Percentiles rank a stretch among this genome's conserved stretches.
These are phyloP conservation scores for Volvariella surrecta DNA, from an alignment of 1,284 basidiomycete genomes.

Conservation along the genomic window DNA sequence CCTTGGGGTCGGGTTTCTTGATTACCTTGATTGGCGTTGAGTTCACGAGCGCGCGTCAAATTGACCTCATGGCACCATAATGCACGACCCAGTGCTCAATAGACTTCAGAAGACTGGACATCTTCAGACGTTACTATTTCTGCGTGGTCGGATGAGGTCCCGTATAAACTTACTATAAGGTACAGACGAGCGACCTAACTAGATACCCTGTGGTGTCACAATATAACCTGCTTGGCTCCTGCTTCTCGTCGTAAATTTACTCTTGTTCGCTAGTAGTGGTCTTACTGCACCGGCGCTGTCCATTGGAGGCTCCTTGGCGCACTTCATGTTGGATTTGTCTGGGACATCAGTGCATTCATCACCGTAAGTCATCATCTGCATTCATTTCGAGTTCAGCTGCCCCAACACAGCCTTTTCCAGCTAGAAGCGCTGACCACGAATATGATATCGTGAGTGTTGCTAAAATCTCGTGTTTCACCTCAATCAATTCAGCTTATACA, in stretches of 20 bases:
- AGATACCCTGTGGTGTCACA: no score
- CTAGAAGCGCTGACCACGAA: constrained; percentile 26
- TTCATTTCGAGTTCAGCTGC: not conserved
- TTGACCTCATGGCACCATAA: no score
- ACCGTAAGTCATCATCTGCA: constrained; percentile 19
- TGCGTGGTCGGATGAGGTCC: no score
- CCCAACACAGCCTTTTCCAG: constrained; percentile 12
- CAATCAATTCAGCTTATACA: constrained; percentile 8
- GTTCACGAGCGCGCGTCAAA: no score
- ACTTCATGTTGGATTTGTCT: constrained; percentile 28
- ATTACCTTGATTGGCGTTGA: no score
- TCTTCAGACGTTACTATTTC: no score
- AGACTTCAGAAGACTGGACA: no score
- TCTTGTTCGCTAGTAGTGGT: constrained; percentile 13
- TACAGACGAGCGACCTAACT: no score
- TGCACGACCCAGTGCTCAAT: no score
- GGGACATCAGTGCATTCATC: constrained; percentile 26
- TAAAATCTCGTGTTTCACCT: not conserved
- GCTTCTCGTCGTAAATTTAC: constrained; percentile 13
- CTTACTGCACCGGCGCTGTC: constrained; percentile 14
- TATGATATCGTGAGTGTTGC: constrained; percentile 22
- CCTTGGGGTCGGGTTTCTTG: no score
- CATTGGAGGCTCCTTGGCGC: constrained; percentile 28
- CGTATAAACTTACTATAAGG: no score
- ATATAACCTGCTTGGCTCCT: no score